Evolutionary conservation across 2,329 filamentous ascomycete genomes (phyloP), one percentile per base, ranked within the genome.

Genomic region (Lecanoromycetidae sp.): DNA sequence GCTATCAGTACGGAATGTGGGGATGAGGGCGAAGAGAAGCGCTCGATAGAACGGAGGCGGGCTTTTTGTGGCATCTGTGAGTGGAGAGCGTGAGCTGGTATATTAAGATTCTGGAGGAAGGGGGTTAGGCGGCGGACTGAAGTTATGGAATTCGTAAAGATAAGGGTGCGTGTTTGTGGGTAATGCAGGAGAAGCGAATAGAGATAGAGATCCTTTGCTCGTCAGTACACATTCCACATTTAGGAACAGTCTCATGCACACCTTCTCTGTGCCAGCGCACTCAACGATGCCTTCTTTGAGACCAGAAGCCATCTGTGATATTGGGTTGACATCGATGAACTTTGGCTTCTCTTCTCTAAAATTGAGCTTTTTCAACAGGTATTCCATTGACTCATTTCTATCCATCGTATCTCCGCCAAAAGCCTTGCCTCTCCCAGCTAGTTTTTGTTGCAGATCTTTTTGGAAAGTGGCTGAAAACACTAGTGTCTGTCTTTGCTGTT

Each of bases 391-490:
- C 57, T 93, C 80, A 52, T 81, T 78, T 48, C 86, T 77, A 57
- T 73, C 77, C 66, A 84, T 74, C 25, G 87, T 64, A 54, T 82
- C 76, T 52, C 72, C 67, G 29, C 65, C 66, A 6, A 57, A 60
- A 54, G 70, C 76, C 48, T 76, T 79, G 17, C 75, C 72, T 61
- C 87, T 93, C 22, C 86, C 84, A 1, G 84, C 79, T 10, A 98
- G 74, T 63, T 95, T 96, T 57, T 90, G 85, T 61, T 96, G 90
- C 25, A 98, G 68, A 0, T 82, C 81, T 59, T 88, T 90, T 61
- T 94, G 84, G 63, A 98, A 94, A 0, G 91, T 98, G 0, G 91
- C 91, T 0, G 91, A 96, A 64, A 98, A 98, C 17, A 98, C 87
- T 0, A 98, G 75, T 0, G 88, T 96, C 61, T 98, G 91, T 33